Percentiles rank a stretch among this genome's conserved stretches.
These are phyloP conservation scores for Xylaria flabelliformis DNA, from an alignment of 495 filamentous ascomycete genomes.

Conservation along the genomic window DNA sequence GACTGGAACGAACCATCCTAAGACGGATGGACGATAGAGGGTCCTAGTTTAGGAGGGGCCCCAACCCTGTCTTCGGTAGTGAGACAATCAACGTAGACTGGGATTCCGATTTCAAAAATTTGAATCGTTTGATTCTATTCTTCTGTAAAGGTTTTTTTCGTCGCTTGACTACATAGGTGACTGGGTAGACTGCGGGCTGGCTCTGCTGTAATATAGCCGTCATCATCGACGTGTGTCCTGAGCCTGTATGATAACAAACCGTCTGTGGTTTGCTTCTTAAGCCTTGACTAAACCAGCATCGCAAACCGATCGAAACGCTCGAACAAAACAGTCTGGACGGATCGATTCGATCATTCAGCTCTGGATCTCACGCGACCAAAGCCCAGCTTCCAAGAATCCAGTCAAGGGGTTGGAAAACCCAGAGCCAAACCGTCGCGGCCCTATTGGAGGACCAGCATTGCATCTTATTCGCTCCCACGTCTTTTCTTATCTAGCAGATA, in stretches of 20 bases:
- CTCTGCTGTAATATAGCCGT: background rate
- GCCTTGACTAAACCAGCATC: slow-evolving; percentile 20
- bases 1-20: slow-evolving; percentile 13
- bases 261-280: background rate
- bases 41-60: background rate
- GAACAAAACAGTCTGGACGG: background rate
- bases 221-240: background rate
- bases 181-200: background rate
- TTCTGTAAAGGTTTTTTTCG: background rate
- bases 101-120: background rate
- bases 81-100: background rate
- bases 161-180: background rate
- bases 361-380: slow-evolving; percentile 5
- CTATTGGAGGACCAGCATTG: slow-evolving; percentile 10
- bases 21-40: background rate
- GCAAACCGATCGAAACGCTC: slow-evolving; percentile 12
- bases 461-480: slow-evolving; percentile 25
- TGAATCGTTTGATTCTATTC: background rate
- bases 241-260: background rate
- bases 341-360: slow-evolving; percentile 15
- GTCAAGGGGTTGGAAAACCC: background rate
- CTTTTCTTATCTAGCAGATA: slow-evolving; percentile 26
- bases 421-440: slow-evolving; percentile 7
- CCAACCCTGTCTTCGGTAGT: slow-evolving; percentile 24
- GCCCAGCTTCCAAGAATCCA: slow-evolving; percentile 4